These are phyloP conservation scores for Crataegus laevigata DNA, from an alignment of 306 rosid genomes.

Conservation along the genomic window DNA sequence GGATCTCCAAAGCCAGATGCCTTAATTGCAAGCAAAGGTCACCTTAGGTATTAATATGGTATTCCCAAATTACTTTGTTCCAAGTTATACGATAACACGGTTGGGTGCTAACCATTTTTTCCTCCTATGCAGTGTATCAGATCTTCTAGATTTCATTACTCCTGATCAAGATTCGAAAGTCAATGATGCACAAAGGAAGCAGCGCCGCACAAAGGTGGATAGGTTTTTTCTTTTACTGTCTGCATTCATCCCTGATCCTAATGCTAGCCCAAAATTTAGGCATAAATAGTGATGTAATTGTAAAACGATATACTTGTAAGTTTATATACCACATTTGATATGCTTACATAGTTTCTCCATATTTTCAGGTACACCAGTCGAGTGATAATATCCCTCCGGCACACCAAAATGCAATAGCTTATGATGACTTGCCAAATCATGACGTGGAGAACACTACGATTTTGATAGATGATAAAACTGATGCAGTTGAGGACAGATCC, in stretches of 20 bases:
- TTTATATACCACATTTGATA: background rate
- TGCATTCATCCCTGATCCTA: background rate
- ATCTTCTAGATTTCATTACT: slow-evolving; percentile 90
- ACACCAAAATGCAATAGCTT: slow-evolving; percentile 23
- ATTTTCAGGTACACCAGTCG: slow-evolving; percentile 43
- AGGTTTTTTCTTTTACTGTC: background rate
- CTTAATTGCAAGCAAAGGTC: slow-evolving; percentile 94
- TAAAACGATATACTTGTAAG: background rate
- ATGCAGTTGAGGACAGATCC: slow-evolving; percentile 23
- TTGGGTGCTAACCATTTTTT: slow-evolving; percentile 24
- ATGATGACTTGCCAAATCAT: slow-evolving; percentile 30
- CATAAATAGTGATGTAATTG: background rate
- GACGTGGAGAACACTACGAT: slow-evolving; percentile 22
- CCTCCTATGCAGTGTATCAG: slow-evolving; percentile 75
- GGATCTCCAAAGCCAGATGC: slow-evolving; percentile 94
- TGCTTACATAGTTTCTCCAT: slow-evolving; percentile 11
- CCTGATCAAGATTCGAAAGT: slow-evolving; percentile 68
- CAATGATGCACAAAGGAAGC: slow-evolving; percentile 69
- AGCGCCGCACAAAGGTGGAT: slow-evolving; percentile 75
- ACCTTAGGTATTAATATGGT: slow-evolving; percentile 97
- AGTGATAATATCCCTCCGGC: slow-evolving; percentile 43
- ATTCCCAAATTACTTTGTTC: slow-evolving; percentile 49
- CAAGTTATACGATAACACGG: slow-evolving; percentile 13
- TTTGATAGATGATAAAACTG: slow-evolving; percentile 12
- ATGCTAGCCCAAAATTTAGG: background rate